Evolutionary conservation across 73 alveolate species (phyloP).

Genomic region (Paraurostyla sp.): DNA sequence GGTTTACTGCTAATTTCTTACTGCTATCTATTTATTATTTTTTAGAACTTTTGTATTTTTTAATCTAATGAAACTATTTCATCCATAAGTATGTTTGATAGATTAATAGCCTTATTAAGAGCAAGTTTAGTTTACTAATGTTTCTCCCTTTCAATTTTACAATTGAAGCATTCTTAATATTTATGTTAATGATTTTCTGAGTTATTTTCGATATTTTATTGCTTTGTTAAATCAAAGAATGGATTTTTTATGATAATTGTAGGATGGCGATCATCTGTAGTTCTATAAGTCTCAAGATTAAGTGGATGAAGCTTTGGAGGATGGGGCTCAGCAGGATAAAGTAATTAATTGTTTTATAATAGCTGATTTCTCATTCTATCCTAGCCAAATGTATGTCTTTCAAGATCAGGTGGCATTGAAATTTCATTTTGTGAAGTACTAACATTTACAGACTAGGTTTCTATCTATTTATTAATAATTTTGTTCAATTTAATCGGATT

Average conservation of each 20-base stretch:
- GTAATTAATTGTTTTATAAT: no score
- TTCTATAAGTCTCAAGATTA: no score
- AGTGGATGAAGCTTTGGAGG: no score
- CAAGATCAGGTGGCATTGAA: no score
- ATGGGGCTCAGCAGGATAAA: no score
- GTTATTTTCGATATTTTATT: neutral
- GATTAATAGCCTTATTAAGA: constrained; percentile 5
- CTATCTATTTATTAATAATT: neutral
- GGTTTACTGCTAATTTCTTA: neutral
- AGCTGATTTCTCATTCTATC: no score
- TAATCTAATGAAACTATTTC: neutral
- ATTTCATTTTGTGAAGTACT: no score
- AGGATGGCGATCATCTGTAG: no score
- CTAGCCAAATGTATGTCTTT: no score
- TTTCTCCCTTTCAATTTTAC: neutral
- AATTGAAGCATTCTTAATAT: neutral
- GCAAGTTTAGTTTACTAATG: constrained; percentile 22
- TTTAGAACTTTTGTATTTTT: neutral
- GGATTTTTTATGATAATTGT: no score
- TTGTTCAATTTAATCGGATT: neutral
- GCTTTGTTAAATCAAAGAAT: neutral
- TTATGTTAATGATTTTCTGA: neutral
- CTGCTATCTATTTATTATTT: neutral
- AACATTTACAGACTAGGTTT: no score
- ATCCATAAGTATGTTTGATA: constrained; percentile 8